Percentiles rank a stretch among this genome's conserved stretches.
These are phyloP conservation scores for Boletus huronensis DNA, from an alignment of 768 basidiomycete genomes.

Conservation along the genomic window DNA sequence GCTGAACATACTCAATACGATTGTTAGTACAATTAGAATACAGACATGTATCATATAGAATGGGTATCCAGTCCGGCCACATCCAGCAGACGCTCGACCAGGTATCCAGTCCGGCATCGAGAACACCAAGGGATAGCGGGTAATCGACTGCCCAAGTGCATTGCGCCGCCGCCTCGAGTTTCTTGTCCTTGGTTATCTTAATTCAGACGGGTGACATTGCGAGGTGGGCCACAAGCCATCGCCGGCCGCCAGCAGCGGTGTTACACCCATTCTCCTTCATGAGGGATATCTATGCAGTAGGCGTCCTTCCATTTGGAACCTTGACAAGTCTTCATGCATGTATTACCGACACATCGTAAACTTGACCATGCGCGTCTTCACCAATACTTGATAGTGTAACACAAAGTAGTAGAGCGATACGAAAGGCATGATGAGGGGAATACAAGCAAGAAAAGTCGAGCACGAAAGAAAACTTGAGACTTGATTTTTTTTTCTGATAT, in stretches of 20 bases:
- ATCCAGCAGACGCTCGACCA: neutral
- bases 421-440: slow-evolving; percentile 34
- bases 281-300: slow-evolving; percentile 8
- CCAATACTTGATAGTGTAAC: slow-evolving; percentile 40
- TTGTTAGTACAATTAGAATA: slow-evolving; percentile 1
- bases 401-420: slow-evolving; percentile 47
- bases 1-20: neutral
- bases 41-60: neutral
- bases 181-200: slow-evolving; percentile 21
- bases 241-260: slow-evolving; percentile 2
- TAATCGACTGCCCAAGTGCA: neutral
- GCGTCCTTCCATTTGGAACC: slow-evolving; percentile 18
- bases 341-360: slow-evolving; percentile 37
- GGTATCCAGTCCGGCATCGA: slow-evolving; percentile 7
- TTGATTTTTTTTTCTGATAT: slow-evolving; percentile 54
- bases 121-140: neutral
- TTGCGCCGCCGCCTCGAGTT: neutral
- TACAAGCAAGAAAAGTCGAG: slow-evolving; percentile 51
- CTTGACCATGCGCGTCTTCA: slow-evolving; percentile 37
- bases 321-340: slow-evolving; percentile 32
- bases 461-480: slow-evolving; percentile 64
- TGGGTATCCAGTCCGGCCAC: neutral
- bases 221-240: slow-evolving; percentile 2
- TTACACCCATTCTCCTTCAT: slow-evolving; percentile 16
- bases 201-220: slow-evolving; percentile 17